Conservation (phyloP, 768 basidiomycete genomes). For the Suillus weaverae region DNA sequence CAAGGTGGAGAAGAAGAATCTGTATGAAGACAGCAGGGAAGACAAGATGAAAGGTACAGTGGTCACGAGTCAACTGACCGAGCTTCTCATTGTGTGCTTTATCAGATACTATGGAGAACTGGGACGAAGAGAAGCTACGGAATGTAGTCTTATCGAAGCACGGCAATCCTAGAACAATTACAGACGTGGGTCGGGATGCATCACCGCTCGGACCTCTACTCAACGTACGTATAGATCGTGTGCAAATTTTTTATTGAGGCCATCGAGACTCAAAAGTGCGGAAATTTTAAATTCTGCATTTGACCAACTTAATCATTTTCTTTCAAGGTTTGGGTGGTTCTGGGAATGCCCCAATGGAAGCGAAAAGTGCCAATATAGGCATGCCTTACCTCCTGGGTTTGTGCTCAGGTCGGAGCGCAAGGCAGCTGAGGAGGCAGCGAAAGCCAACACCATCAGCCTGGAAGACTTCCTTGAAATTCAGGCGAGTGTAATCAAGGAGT, state of each 20-base stretch:
- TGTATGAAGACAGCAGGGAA: slow-evolving; percentile 87
- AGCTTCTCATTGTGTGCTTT: slow-evolving; percentile 5
- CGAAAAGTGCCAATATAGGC: slow-evolving; percentile 87
- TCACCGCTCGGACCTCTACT: slow-evolving; percentile 4
- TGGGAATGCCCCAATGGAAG: slow-evolving; percentile 88
- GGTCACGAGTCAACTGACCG: background rate
- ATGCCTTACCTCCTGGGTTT: slow-evolving; percentile 95
- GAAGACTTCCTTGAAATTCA: slow-evolving; percentile 99
- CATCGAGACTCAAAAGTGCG: slow-evolving; percentile 84
- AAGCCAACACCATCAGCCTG: slow-evolving; percentile 83
- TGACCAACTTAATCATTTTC: background rate
- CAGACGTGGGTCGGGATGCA: slow-evolving; percentile 62
- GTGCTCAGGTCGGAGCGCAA: slow-evolving; percentile 94
- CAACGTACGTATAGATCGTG: slow-evolving; percentile 65
- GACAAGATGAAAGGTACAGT: slow-evolving; percentile 70
- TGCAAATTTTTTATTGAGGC: slow-evolving; percentile 98
- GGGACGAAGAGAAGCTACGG: slow-evolving; percentile 93
- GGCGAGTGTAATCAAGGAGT: slow-evolving; percentile 46
- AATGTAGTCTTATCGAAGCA: slow-evolving; percentile 85
- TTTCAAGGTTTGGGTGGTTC: slow-evolving; percentile 82
- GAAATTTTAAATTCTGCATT: background rate
- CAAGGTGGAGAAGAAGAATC: slow-evolving; percentile 92
- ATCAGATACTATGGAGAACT: slow-evolving; percentile 94
- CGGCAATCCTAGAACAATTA: slow-evolving; percentile 89
- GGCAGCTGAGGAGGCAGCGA: slow-evolving; percentile 86